Evolutionary conservation across 2,329 filamentous ascomycete species (phyloP).

Genomic region (Fusarium miscanthi): DNA sequence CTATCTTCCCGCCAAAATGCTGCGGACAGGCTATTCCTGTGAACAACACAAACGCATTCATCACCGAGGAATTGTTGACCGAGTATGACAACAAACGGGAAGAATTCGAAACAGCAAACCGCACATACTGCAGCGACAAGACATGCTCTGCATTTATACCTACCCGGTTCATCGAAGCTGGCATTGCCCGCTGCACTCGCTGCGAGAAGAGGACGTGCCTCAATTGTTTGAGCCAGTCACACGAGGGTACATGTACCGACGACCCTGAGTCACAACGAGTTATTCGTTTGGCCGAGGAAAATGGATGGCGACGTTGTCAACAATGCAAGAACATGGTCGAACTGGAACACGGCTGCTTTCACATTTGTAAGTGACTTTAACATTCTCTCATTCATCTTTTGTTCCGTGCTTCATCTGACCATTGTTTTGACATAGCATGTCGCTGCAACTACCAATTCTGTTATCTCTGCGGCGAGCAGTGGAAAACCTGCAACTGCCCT

Average conservation of each 20-base stretch:
- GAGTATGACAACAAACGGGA: rapidly evolving
- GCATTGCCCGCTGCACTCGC: neutral
- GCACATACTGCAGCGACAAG: rapidly evolving
- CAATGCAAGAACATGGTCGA: neutral
- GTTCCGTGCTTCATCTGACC: neutral
- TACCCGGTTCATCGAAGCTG: rapidly evolving
- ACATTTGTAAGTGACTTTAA: neutral
- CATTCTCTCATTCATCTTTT: neutral
- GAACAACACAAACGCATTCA: rapidly evolving
- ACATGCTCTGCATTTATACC: neutral
- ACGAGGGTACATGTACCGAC: neutral
- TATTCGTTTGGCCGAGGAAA: rapidly evolving
- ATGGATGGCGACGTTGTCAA: rapidly evolving
- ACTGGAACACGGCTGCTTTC: rapidly evolving
- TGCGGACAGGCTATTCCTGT: rapidly evolving
- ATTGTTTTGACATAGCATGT: neutral
- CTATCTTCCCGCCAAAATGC: rapidly evolving
- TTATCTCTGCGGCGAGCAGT: rapidly evolving
- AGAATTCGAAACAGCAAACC: rapidly evolving
- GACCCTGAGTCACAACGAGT: neutral
- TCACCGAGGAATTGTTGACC: rapidly evolving
- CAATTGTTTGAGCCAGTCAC: neutral
- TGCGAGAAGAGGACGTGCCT: neutral
- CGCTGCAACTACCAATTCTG: neutral
- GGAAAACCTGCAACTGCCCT: neutral